Percentiles rank a stretch among this genome's conserved stretches.
phyloP scores from a whole-genome alignment of 148 eudicot genomes.

The Rhododendron mucronatum region DNA sequence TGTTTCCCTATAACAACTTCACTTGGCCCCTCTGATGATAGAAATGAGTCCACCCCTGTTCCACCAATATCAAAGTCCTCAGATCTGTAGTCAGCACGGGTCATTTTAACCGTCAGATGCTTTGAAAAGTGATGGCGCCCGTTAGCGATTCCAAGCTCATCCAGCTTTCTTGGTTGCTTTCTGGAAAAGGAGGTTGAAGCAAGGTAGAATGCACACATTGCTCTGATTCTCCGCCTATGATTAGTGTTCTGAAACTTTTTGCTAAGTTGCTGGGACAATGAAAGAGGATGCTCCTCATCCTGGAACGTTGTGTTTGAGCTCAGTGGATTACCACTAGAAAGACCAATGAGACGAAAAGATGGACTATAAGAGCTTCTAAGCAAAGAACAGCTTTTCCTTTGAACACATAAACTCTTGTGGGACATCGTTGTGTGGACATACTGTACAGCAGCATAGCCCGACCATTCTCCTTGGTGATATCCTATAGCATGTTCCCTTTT shows the following conservation, averaged over 20 bases:
- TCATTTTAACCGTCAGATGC: conserved; percentile 26
- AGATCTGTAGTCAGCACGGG: conserved; percentile 64
- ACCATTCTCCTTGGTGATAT: conserved; percentile 30
- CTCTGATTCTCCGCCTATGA: conserved; percentile 31
- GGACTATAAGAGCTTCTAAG: conserved; percentile 38
- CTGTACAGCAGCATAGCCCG: conserved; percentile 30
- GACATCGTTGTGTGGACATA: conserved; percentile 22
- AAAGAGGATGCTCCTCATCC: conserved; percentile 15
- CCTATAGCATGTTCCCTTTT: conserved; percentile 33
- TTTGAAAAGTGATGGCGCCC: conserved; percentile 23
- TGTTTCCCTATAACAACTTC: conserved; percentile 48
- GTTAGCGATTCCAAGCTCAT: conserved; percentile 28
- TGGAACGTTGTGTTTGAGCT: conserved; percentile 17
- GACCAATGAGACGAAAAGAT: conserved; percentile 25
- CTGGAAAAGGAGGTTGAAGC: conserved; percentile 30
- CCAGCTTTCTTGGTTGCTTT: conserved; percentile 35
- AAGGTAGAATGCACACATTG: conserved; percentile 31
- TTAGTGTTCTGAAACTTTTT: conserved; percentile 23
- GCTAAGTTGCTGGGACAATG: conserved; percentile 18
- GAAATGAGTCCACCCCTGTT: conserved; percentile 42
- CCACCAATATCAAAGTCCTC: conserved; percentile 77
- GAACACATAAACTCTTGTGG: conserved; percentile 22
- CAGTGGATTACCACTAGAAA: conserved; percentile 21
- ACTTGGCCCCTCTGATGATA: conserved; percentile 44
- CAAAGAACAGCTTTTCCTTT: conserved; percentile 29